Conservation (phyloP, 1,284 basidiomycete species). For the Pisolithus thermaeus region DNA sequence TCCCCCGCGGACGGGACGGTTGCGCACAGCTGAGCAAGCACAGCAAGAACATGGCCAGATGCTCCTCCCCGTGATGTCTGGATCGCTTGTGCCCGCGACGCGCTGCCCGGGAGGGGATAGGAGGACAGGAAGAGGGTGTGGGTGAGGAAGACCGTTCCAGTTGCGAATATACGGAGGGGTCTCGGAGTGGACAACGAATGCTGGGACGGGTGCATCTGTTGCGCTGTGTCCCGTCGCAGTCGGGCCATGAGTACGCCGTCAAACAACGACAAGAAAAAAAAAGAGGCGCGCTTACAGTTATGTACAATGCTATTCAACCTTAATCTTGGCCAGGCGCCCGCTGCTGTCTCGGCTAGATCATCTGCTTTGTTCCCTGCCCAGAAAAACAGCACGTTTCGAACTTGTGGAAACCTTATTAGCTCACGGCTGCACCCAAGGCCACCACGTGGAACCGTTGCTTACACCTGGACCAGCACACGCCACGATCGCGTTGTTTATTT, state of each 20-base stretch:
- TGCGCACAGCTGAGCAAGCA: conserved; percentile 58
- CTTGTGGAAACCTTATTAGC: no score
- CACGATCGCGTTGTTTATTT: conserved; percentile 19
- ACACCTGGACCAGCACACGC: no score
- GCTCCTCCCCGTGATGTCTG: conserved; percentile 61
- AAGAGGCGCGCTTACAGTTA: no score
- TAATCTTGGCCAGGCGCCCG: neutral
- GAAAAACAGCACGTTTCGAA: no score
- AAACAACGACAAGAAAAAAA: no score
- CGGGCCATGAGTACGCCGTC: neutral
- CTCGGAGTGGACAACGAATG: conserved; percentile 10
- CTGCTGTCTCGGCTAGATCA: neutral
- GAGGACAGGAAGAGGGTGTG: conserved; percentile 58
- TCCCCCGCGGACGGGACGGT: conserved; percentile 26
- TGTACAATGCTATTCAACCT: no score
- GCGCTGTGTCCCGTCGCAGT: neutral
- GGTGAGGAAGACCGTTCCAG: conserved; percentile 72
- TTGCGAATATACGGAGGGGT: conserved; percentile 66
- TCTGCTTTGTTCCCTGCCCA: neutral
- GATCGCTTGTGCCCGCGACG: conserved; percentile 65
- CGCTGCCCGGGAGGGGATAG: conserved; percentile 54
- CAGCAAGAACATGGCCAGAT: conserved; percentile 62
- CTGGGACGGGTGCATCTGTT: neutral
- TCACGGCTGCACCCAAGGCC: no score
- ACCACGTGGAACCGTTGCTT: no score